Evolutionary conservation across 106 monocot genomes (phyloP).

Genomic region (Dendrobium nobile): DNA sequence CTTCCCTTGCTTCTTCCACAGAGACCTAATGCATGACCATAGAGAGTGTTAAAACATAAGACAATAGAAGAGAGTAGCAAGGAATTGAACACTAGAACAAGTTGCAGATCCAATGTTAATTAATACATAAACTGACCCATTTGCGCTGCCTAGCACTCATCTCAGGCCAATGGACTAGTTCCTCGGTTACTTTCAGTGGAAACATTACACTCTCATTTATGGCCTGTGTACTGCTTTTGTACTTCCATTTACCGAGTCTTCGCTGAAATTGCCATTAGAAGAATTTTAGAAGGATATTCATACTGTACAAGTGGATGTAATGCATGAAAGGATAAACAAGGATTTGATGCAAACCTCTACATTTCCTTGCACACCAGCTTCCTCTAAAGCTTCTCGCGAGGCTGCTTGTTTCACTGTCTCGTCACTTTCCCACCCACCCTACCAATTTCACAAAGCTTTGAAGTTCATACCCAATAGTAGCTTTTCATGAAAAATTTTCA

Average conservation of each 20-base stretch:
- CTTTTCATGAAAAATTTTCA: not conserved
- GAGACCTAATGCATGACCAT: not conserved
- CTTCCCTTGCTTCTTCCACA: slow-evolving; percentile 11
- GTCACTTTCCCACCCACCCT: slow-evolving; percentile 90
- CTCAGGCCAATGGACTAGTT: slow-evolving; percentile 63
- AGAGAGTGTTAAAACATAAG: not conserved
- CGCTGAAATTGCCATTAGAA: slow-evolving; percentile 8
- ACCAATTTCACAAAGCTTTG: not conserved
- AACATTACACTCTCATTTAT: slow-evolving; percentile 65
- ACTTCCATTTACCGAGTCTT: slow-evolving; percentile 57
- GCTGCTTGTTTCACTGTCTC: slow-evolving; percentile 60
- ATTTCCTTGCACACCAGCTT: slow-evolving; percentile 72
- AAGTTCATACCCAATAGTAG: not conserved
- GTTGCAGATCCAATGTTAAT: not conserved
- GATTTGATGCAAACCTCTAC: slow-evolving; percentile 15
- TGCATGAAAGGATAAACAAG: not conserved
- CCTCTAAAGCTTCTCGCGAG: slow-evolving; percentile 72
- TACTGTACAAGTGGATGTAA: not conserved
- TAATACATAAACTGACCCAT: slow-evolving; percentile 47
- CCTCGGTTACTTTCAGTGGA: slow-evolving; percentile 66
- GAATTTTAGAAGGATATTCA: not conserved
- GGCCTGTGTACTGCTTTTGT: slow-evolving; percentile 51
- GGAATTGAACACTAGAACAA: not conserved
- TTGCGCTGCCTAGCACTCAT: slow-evolving; percentile 41
- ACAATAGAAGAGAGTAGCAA: not conserved